Percentiles rank a stretch among this genome's conserved stretches.
Conservation (phyloP, 805 yeast species). For the Barnettozyma sucrosica region DNA sequence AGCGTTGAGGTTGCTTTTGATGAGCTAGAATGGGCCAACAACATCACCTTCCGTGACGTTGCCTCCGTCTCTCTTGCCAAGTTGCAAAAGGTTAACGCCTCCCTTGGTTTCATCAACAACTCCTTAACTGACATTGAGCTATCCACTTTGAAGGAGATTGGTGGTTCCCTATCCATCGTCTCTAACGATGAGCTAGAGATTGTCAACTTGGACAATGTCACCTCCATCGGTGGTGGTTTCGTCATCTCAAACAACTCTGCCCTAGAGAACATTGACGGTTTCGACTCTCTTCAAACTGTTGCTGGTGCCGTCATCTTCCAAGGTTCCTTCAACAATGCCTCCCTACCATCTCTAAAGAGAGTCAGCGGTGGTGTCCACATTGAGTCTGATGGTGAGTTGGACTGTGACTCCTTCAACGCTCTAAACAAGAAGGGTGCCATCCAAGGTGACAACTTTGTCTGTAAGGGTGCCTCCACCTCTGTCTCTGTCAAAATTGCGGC, state of each 20-base stretch:
- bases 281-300: conserved; percentile 65
- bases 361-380: conserved; percentile 92
- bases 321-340: conserved; percentile 79
- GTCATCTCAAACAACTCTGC: conserved; percentile 78
- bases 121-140: conserved; percentile 51
- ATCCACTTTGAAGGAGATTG: conserved; percentile 54
- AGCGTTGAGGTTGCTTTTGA: conserved; percentile 64
- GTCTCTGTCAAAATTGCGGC: conserved; percentile 36
- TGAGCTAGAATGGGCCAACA: conserved; percentile 77
- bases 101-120: conserved; percentile 76
- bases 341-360: conserved; percentile 64
- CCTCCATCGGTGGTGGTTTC: conserved; percentile 88
- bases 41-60: conserved; percentile 79
- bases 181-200: conserved; percentile 69
- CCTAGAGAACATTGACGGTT: conserved; percentile 61
- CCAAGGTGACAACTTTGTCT: conserved; percentile 83
- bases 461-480: conserved; percentile 56
- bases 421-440: conserved; percentile 75
- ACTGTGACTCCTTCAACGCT: conserved; percentile 70
- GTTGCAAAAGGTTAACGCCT: conserved; percentile 70
- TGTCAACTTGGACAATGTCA: conserved; percentile 63
- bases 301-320: conserved; percentile 82
- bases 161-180: conserved; percentile 73
- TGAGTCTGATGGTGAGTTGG: conserved; percentile 69
- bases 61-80: conserved; percentile 63